These are phyloP conservation scores for Geotrichum klebahnii DNA, from an alignment of 1,139 yeast species.

Conservation along the genomic window DNA sequence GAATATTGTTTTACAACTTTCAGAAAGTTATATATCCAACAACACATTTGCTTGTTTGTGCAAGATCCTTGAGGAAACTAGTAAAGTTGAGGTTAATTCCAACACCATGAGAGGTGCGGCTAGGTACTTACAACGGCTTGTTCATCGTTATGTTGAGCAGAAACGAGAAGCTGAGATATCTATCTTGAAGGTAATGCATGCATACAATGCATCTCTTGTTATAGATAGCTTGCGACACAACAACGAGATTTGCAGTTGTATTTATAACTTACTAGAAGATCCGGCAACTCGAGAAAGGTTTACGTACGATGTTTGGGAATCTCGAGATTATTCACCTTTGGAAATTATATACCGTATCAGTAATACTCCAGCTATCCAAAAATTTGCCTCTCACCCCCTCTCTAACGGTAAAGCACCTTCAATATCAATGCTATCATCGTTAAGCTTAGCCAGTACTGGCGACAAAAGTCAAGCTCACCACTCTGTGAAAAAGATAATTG, in stretches of 20 bases:
- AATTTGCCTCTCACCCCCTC: slow-evolving; percentile 9
- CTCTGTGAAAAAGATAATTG: slow-evolving; percentile 23
- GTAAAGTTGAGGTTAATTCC: slow-evolving; percentile 32
- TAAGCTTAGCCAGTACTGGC: slow-evolving; percentile 2
- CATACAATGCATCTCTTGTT: slow-evolving; percentile 31
- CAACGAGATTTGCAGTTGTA: slow-evolving; percentile 33
- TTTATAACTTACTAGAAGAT: slow-evolving; percentile 30
- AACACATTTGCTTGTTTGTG: slow-evolving; percentile 41
- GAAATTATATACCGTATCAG: slow-evolving; percentile 32
- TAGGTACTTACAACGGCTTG: slow-evolving; percentile 31
- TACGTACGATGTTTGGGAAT: slow-evolving; percentile 48
- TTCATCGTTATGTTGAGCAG: slow-evolving; percentile 22
- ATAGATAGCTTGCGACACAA: slow-evolving; percentile 32
- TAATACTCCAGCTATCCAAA: not conserved
- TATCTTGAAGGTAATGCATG: slow-evolving; percentile 28
- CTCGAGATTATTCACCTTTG: slow-evolving; percentile 45
- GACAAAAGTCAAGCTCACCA: slow-evolving; percentile 4
- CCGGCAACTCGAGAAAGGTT: slow-evolving; percentile 27
- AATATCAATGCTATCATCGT: slow-evolving; percentile 5
- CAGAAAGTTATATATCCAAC: slow-evolving; percentile 40
- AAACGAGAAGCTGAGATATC: slow-evolving; percentile 28
- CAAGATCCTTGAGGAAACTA: slow-evolving; percentile 39
- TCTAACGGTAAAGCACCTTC: slow-evolving; percentile 4
- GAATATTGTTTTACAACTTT: slow-evolving; percentile 41
- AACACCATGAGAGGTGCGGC: slow-evolving; percentile 52